Evolutionary conservation across 2,329 filamentous ascomycete genomes (phyloP).

Genomic region (Alternaria dauci): DNA sequence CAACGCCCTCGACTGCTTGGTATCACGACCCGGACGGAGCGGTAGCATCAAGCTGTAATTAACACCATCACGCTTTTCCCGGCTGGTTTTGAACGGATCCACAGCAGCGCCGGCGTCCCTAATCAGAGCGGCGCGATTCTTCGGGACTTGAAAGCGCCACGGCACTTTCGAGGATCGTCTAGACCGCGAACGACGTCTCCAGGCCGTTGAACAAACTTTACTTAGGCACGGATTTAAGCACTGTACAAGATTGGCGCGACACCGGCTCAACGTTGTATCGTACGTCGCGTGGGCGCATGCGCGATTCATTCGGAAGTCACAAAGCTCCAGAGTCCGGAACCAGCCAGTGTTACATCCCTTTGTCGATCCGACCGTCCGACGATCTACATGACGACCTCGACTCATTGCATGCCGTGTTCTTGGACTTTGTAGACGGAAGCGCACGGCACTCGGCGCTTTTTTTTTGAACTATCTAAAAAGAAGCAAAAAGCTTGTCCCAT

Average conservation of each 20-base stretch:
- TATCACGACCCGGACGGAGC: conserved; percentile 10
- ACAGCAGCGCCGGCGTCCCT: not conserved
- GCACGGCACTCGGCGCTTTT: not conserved
- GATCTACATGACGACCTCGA: not conserved
- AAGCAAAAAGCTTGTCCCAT: not conserved
- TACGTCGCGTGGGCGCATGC: not conserved
- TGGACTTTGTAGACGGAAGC: not conserved
- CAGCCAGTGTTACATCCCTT: not conserved
- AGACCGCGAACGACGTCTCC: not conserved
- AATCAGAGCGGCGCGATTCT: not conserved
- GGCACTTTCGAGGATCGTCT: not conserved
- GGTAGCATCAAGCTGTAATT: conserved; percentile 10
- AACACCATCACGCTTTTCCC: not conserved
- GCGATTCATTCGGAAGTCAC: not conserved
- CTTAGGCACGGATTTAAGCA: not conserved
- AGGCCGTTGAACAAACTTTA: not conserved
- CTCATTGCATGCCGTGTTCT: not conserved
- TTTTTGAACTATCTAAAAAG: not conserved
- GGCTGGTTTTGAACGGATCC: not conserved
- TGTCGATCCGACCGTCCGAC: not conserved
- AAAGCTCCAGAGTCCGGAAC: not conserved
- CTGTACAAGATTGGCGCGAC: not conserved
- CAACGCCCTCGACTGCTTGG: conserved; percentile 11
- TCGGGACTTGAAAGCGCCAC: not conserved
- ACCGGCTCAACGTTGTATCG: not conserved